Evolutionary conservation across 164 flowering plant species (phyloP).

Genomic region (Echeveria elegans): DNA sequence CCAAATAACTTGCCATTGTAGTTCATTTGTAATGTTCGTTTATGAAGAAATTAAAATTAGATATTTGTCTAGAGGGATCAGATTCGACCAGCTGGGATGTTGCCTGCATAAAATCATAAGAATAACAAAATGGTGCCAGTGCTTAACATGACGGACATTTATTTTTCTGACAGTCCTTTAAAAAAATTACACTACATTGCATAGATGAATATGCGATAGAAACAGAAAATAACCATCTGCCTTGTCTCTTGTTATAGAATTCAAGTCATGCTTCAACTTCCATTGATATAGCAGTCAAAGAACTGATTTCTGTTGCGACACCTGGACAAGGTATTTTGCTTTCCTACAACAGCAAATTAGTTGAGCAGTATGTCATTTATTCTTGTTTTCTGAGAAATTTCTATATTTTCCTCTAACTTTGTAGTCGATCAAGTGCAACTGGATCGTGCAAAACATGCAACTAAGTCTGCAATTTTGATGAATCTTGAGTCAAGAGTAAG

Average conservation of each 20-base stretch:
- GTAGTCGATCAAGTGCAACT: conserved; percentile 54
- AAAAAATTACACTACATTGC: neutral
- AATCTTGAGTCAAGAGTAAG: conserved; percentile 88
- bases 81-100: neutral
- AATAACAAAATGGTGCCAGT: neutral
- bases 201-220: neutral
- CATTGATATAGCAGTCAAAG: conserved; percentile 55
- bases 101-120: neutral
- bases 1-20: no score
- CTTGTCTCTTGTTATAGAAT: conserved; percentile 26
- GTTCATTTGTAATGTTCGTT: neutral
- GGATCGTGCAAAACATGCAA: conserved; percentile 70
- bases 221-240: neutral
- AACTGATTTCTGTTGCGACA: conserved; percentile 50
- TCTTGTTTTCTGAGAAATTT: neutral
- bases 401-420: neutral
- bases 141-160: neutral
- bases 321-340: conserved; percentile 46
- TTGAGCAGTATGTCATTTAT: neutral
- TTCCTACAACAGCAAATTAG: neutral
- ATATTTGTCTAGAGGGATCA: neutral
- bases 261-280: conserved; percentile 48
- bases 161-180: neutral
- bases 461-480: conserved; percentile 79
- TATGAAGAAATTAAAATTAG: no score